Evolutionary conservation across 495 filamentous ascomycete genomes (phyloP), one percentile per base, ranked within the genome.

Genomic region (Cairneyella variabilis): DNA sequence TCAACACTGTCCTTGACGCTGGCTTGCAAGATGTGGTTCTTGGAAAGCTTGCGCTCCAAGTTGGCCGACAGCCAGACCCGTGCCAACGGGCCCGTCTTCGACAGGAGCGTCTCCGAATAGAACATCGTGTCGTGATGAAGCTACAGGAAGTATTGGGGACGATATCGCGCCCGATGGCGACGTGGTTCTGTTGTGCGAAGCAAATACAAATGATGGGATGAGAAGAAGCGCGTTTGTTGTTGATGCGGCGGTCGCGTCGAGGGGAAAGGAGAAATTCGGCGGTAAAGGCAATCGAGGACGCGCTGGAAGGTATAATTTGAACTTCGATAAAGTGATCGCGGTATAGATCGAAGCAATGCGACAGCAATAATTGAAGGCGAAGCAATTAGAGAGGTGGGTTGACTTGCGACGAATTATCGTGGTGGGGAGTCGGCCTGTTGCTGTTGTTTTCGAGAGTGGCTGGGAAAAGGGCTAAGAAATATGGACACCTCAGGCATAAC

Each of bases 21-120:
- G 32, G 90, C 89, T 64, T 95, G 88, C 54, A 97, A 67, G 53
- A 97, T 90, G 62, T 97, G 89, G 49, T 86, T 89, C 69, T 97
- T 98, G 53, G 91, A 90, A 37, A 98, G 82, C 70, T 96, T 97
- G 78, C 90, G 90, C 80, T 97, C 92, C 60, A 96, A 72, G 71
- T 97, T 97, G 72, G 91, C 90, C 23, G 92, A 96, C 55, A 97
- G 82, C 93, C 93, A 97, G 71, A 96, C 93, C 64, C 91, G 89
- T 66, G 93, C 95, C 78, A 98, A 69, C 61, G 93, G 91, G 77
- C 95, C 93, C 45, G 90, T 96, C 83, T 95, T 93, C 49, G 90
- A 91, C 56, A 98, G 83, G 51, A 98, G 82, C 41, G 90, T 90
- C 75, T 96, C 92, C 20, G 93, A 96, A 72, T 96, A 98, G 75